Evolutionary conservation across 225 moss, liverwort and hornwort genomes (phyloP).

Genomic region (Bryum argenteum): DNA sequence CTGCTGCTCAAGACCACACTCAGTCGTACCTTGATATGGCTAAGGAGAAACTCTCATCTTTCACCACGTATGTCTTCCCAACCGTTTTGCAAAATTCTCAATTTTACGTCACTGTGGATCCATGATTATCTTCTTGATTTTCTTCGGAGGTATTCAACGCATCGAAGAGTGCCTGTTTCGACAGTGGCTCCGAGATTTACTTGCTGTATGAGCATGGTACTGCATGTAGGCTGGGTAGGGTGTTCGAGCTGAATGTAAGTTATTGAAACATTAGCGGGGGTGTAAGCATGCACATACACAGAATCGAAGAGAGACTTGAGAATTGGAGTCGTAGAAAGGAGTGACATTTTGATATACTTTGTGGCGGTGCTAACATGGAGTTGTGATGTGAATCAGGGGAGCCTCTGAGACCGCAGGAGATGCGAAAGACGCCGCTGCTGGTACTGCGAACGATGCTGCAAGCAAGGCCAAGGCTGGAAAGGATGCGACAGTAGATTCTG

Average conservation of each 20-base stretch:
- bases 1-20: constrained; percentile 16
- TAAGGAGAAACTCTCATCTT: constrained; percentile 26
- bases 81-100: neutral
- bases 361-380: neutral
- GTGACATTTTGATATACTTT: neutral
- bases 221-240: no score
- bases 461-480: constrained; percentile 19
- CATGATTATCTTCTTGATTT: no score
- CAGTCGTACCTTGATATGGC: constrained; percentile 24
- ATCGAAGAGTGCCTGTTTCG: no score
- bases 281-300: no score
- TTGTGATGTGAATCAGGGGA: neutral
- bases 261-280: no score
- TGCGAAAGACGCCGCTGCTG: constrained; percentile 16
- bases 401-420: constrained; percentile 19
- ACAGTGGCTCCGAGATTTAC: no score
- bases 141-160: no score
- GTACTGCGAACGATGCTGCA: neutral
- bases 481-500: constrained; percentile 14
- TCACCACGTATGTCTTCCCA: constrained; percentile 27
- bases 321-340: neutral
- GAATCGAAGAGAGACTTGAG: no score
- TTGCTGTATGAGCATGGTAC: no score
- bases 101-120: neutral
- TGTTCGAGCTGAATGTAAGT: no score